Percentiles rank a stretch among this genome's conserved stretches.
These are phyloP conservation scores for Biscogniauxia sp. DNA, from an alignment of 2,329 filamentous ascomycete species.

Conservation along the genomic window DNA sequence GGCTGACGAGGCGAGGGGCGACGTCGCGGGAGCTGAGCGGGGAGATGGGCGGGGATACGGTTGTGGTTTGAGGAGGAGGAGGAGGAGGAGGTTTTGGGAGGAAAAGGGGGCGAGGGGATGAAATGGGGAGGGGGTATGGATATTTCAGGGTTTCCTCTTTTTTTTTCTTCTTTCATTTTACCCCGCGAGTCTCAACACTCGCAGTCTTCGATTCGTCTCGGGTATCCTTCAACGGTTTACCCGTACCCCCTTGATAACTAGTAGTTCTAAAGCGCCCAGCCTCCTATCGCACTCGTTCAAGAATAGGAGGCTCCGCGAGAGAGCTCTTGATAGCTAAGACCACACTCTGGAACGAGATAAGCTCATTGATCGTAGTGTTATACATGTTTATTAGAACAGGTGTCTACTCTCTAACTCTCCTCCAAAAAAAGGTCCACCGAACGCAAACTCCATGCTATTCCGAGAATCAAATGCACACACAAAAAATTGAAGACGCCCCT, in stretches of 20 bases:
- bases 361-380: not conserved
- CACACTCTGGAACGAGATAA: not conserved
- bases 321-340: not conserved
- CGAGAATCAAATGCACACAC: slow-evolving; percentile 3
- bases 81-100: not conserved
- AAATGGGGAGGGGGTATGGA: too few relatives aligned
- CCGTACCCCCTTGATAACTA: too few relatives aligned
- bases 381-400: slow-evolving; percentile 5
- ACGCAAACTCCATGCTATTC: slow-evolving; percentile 19
- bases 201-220: not conserved
- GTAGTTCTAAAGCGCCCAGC: too few relatives aligned
- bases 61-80: slow-evolving; percentile 3
- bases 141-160: not conserved
- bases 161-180: not conserved
- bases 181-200: not conserved
- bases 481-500: not conserved
- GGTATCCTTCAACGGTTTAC: not conserved
- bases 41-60: slow-evolving; percentile 62
- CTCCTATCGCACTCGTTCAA: not conserved
- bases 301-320: not conserved
- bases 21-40: slow-evolving; percentile 56
- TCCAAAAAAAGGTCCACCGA: slow-evolving; percentile 3
- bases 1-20: slow-evolving; percentile 40
- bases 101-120: too few relatives aligned
- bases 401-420: slow-evolving; percentile 9